Evolutionary conservation across 1,139 yeast genomes (phyloP), one percentile per base, ranked within the genome.

Genomic region (Pichia sorboxylosa): DNA sequence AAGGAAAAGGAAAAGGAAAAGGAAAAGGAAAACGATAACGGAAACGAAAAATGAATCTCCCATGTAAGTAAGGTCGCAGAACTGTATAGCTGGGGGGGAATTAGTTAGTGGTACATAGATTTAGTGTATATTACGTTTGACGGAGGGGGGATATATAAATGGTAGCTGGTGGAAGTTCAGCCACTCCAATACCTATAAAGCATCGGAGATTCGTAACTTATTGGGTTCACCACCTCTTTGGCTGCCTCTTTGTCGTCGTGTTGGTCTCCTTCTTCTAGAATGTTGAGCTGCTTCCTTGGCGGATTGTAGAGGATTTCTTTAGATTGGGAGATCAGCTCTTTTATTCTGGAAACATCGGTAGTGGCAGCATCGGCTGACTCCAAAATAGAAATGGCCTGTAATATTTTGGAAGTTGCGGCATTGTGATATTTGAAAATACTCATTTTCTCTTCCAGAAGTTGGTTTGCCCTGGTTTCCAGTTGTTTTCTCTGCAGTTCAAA

Each of bases 111-210:
- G n/a, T n/a, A n/a, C n/a, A n/a, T n/a, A n/a, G n/a, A n/a, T n/a
- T n/a, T n/a, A n/a, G n/a, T n/a, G n/a, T n/a, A n/a, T n/a, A n/a
- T n/a, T n/a, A n/a, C n/a, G n/a, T n/a, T n/a, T n/a, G n/a, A n/a
- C n/a, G n/a, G n/a, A n/a, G n/a, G n/a, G n/a, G n/a, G n/a, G n/a
- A n/a, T n/a, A n/a, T n/a, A n/a, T n/a, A n/a, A n/a, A n/a, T n/a
- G n/a, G n/a, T n/a, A n/a, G n/a, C 22, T 8, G 22, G 11, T 19
- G 11, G 11, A 19, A 8, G 8, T 27, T 69, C 75, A 29, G 79
- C 70, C 75, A 29, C 80, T 81, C 97, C 97, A 85, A 45, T 83
- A 80, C 54, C 87, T 81, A 56, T 83, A 85, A 24, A 76, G 61
- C 54, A 81, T 92, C 3, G 95, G 95, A 13, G 83, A 67, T 44